Conservation (phyloP, 2,329 filamentous ascomycete species). For the Zymoseptoria pseudotritici region DNA sequence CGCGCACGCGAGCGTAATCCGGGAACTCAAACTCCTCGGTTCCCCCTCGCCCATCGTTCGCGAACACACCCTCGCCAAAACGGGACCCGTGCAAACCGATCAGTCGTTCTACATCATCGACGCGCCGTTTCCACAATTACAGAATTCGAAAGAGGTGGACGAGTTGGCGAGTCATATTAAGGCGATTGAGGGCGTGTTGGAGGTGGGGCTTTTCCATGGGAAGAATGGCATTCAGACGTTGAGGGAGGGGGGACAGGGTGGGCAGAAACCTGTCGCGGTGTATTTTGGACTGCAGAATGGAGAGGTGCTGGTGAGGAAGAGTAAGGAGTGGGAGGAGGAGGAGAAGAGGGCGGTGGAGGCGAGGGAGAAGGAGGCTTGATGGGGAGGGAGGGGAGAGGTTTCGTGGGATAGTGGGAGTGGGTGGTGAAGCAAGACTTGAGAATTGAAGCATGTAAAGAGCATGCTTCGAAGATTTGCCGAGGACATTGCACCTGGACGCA, state of each 20-base stretch:
- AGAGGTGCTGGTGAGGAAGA: slow-evolving; percentile 31
- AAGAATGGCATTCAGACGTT: slow-evolving; percentile 64
- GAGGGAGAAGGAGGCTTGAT: not conserved
- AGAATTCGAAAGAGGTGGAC: slow-evolving; percentile 53
- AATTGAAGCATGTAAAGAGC: too few relatives aligned
- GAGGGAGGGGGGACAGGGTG: slow-evolving; percentile 55
- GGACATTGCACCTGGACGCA: too few relatives aligned
- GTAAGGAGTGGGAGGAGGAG: not conserved
- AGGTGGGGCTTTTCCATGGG: slow-evolving; percentile 85
- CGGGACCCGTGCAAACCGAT: slow-evolving; percentile 76
- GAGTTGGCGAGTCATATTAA: slow-evolving; percentile 66
- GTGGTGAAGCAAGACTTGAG: too few relatives aligned
- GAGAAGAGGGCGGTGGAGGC: not conserved
- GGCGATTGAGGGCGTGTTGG: slow-evolving; percentile 75
- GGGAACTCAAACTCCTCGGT: slow-evolving; percentile 65
- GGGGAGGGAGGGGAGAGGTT: too few relatives aligned
- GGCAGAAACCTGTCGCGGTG: slow-evolving; percentile 84
- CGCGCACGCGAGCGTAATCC: slow-evolving; percentile 68
- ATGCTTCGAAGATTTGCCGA: too few relatives aligned
- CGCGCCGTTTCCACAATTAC: slow-evolving; percentile 70
- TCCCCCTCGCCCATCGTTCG: slow-evolving; percentile 64
- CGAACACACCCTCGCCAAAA: slow-evolving; percentile 65
- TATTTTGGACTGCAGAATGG: slow-evolving; percentile 84
- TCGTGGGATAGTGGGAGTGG: too few relatives aligned
- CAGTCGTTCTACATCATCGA: slow-evolving; percentile 88